Conservation (phyloP, 371 early-diverging fungal species). For the Choanephora cucurbitarum region DNA sequence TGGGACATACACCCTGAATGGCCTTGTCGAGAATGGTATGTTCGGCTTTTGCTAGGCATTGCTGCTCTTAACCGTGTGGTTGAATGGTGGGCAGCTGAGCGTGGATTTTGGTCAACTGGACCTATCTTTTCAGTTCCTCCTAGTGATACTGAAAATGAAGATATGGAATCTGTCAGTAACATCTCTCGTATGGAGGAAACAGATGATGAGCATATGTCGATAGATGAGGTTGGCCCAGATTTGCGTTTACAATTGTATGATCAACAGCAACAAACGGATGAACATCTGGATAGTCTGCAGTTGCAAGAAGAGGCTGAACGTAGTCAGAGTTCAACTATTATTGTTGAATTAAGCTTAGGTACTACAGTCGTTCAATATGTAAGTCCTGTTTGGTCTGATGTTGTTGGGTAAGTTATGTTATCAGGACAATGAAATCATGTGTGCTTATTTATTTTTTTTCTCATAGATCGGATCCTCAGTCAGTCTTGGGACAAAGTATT, state of each 20-base stretch:
- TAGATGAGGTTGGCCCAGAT: constrained; percentile 8
- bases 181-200: constrained; percentile 25
- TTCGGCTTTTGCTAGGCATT: constrained; percentile 54
- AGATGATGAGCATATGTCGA: constrained; percentile 25
- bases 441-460: neutral
- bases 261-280: constrained; percentile 5
- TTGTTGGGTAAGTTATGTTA: constrained; percentile 52
- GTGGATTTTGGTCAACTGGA: constrained; percentile 44
- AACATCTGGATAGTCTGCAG: constrained; percentile 26
- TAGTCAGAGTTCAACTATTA: constrained; percentile 60
- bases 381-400: constrained; percentile 62
- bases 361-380: constrained; percentile 54
- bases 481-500: constrained; percentile 50
- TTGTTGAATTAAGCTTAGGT: constrained; percentile 61
- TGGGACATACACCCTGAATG: constrained; percentile 62
- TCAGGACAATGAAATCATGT: too few relatives aligned
- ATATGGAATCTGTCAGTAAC: constrained; percentile 29
- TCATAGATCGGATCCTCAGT: constrained; percentile 51
- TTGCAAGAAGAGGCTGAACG: constrained; percentile 55
- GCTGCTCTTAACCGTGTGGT: constrained; percentile 64
- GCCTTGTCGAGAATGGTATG: constrained; percentile 63
- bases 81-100: constrained; percentile 66
- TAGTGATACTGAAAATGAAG: constrained; percentile 27
- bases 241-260: neutral
- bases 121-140: constrained; percentile 13